Evolutionary conservation across 257 asterid species (phyloP), one percentile per base, ranked within the genome.

Genomic region (Verbascum thapsus): DNA sequence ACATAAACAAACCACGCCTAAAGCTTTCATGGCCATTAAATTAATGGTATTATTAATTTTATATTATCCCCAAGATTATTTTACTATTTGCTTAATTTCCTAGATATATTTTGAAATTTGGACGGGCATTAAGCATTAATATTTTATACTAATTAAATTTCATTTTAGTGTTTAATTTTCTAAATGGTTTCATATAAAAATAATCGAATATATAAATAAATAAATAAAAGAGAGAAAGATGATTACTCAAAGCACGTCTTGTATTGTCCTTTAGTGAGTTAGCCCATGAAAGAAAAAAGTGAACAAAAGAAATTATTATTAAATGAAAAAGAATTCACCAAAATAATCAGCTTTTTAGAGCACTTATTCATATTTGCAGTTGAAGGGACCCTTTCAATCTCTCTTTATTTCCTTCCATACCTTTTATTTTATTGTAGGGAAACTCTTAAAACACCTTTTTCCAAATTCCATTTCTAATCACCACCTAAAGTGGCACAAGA

Each of bases 271-370:
- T 50, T 78, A 42, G 76, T 76, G 76, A 63, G 67, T 53, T 76
- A 61, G 63, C 63, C 53, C 16, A 54, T 34, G 58, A 64, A 53
- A 54, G 62, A 43, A 58, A 63, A 62, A 75, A 43, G 70, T 52
- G 66, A 66, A 62, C 61, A 66, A 72, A 66, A 68, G 43, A 38
- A 43, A 61, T 10, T 57, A 48, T 47, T 15, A 9, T 26, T 20
- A 52, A 66, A 56, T 60, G 63, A 61, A 78, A 52, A 84, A 76
- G 72, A 76, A 79, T 76, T 45, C 83, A 63, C 65, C 51, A 78
- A 82, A 74, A 11, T n/a, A n/a, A 61, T 67, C 83, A 73, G 78
- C 90, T 79, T 87, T 85, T 64, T 59, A 37, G 71, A 85, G 80
- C 94, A 81, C 90, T 82, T 79, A 59, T 66, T 66, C 74, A 44